Percentiles rank a stretch among this genome's conserved stretches.
Evolutionary conservation across 2,329 filamentous ascomycete species (phyloP).

Genomic region (Diaporthe sp.): DNA sequence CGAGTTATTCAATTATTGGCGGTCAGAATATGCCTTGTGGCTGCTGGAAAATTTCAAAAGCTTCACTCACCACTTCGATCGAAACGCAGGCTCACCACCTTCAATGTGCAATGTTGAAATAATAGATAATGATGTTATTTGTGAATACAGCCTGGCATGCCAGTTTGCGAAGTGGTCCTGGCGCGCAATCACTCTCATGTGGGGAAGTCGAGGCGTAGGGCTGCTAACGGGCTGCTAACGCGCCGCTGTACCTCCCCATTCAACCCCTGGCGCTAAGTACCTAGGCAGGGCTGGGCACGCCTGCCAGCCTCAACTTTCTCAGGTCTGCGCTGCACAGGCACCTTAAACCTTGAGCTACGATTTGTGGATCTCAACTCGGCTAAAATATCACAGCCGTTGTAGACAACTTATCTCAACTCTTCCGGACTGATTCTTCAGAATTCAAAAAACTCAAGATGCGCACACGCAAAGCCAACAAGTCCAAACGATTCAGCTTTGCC

Average conservation of each 20-base stretch:
- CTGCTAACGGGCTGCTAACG: neutral
- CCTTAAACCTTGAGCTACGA: neutral
- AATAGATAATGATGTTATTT: neutral
- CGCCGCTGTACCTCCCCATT: neutral
- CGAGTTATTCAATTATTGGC: too few species aligned
- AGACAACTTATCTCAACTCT: neutral
- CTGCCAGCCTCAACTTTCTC: conserved; percentile 10
- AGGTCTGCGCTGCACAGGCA: neutral
- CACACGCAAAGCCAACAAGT: conserved; percentile 40
- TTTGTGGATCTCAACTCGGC: conserved; percentile 6
- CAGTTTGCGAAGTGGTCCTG: neutral
- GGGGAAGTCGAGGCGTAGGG: neutral
- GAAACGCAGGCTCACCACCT: too few species aligned
- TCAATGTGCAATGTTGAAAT: neutral
- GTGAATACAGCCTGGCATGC: neutral
- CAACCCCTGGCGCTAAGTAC: neutral
- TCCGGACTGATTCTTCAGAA: too few species aligned
- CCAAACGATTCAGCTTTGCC: conserved; percentile 36
- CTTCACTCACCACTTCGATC: neutral
- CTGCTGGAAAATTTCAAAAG: neutral
- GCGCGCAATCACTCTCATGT: neutral
- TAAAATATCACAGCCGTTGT: neutral
- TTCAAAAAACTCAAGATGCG: conserved; percentile 28
- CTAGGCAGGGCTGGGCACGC: neutral
- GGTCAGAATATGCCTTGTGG: too few species aligned